These are phyloP conservation scores for Tuber indicum DNA, from an alignment of 495 filamentous ascomycete species.

Conservation along the genomic window DNA sequence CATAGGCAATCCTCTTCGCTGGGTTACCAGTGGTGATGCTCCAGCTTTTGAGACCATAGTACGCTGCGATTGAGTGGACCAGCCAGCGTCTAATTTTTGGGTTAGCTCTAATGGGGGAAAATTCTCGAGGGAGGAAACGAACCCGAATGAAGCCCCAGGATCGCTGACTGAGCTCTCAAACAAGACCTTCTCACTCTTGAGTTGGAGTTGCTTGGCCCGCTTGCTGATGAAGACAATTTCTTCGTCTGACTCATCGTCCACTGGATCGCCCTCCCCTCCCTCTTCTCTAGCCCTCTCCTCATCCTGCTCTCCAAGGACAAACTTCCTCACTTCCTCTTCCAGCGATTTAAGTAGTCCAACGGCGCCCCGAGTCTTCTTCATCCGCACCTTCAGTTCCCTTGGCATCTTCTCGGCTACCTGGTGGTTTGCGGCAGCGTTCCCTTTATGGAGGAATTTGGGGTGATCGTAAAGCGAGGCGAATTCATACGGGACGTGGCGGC, in stretches of 20 bases:
- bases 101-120: slow-evolving; percentile 27
- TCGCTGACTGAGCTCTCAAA: slow-evolving; percentile 70
- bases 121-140: slow-evolving; percentile 42
- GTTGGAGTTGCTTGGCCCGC: slow-evolving; percentile 27
- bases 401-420: slow-evolving; percentile 49
- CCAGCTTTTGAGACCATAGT: slow-evolving; percentile 85
- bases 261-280: slow-evolving; percentile 45
- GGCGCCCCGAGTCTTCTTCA: slow-evolving; percentile 66
- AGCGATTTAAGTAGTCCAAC: slow-evolving; percentile 59
- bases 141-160: slow-evolving; percentile 74
- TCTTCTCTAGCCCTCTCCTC: slow-evolving; percentile 42
- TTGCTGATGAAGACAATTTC: slow-evolving; percentile 87
- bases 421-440: background rate
- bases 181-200: slow-evolving; percentile 61
- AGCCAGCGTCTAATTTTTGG: slow-evolving; percentile 67
- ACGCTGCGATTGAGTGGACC: slow-evolving; percentile 83
- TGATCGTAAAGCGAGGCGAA: slow-evolving; percentile 79
- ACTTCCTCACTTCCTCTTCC: slow-evolving; percentile 57
- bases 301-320: slow-evolving; percentile 51
- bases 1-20: slow-evolving; percentile 75
- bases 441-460: slow-evolving; percentile 23
- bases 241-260: slow-evolving; percentile 44
- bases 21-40: slow-evolving; percentile 71
- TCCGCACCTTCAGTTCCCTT: slow-evolving; percentile 56
- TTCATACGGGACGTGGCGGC: slow-evolving; percentile 77